phyloP scores from a whole-genome alignment of 352 stramenopile genomes.

The Phytopythium helicoides region DNA sequence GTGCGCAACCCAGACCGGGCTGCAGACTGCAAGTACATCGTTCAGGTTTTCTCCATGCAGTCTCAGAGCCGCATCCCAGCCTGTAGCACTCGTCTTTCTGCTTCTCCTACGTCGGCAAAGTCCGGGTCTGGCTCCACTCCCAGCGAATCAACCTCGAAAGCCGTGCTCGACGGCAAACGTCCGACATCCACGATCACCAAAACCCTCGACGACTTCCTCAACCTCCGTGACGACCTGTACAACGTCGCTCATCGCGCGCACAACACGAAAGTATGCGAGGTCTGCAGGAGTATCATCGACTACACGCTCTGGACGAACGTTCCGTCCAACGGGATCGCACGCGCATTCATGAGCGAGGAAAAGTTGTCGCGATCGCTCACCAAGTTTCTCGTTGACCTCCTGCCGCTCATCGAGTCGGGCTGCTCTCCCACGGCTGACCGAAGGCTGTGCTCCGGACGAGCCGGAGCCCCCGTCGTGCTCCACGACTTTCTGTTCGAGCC shows the following conservation, averaged over 20 bases:
- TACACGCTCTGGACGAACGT: constrained; percentile 15
- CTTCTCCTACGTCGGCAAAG: neutral
- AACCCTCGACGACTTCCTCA: constrained; percentile 12
- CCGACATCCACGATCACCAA: constrained; percentile 9
- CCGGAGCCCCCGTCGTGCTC: constrained; percentile 14
- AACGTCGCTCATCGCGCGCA: constrained; percentile 14
- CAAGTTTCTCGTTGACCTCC: constrained; percentile 13
- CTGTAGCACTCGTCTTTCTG: neutral
- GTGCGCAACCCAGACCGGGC: constrained; percentile 5
- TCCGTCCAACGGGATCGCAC: neutral
- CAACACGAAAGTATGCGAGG: constrained; percentile 11
- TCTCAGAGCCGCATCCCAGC: constrained; percentile 1
- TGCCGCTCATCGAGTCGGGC: constrained; percentile 8
- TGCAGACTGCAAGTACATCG: neutral
- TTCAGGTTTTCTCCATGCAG: neutral
- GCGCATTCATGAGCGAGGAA: constrained; percentile 1
- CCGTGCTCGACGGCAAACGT: neutral
- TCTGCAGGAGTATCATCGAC: constrained; percentile 20
- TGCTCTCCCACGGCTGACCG: constrained; percentile 7
- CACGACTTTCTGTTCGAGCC: constrained; percentile 24
- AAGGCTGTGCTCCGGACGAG: constrained; percentile 12
- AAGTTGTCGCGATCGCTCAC: constrained; percentile 10
- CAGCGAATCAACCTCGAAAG: too few species aligned
- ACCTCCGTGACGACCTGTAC: constrained; percentile 17
- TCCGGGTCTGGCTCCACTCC: too few species aligned